Percentiles rank a stretch among this genome's conserved stretches.
These are phyloP conservation scores for Stramenopiles sp. DNA, from an alignment of 352 stramenopile species.

Conservation along the genomic window DNA sequence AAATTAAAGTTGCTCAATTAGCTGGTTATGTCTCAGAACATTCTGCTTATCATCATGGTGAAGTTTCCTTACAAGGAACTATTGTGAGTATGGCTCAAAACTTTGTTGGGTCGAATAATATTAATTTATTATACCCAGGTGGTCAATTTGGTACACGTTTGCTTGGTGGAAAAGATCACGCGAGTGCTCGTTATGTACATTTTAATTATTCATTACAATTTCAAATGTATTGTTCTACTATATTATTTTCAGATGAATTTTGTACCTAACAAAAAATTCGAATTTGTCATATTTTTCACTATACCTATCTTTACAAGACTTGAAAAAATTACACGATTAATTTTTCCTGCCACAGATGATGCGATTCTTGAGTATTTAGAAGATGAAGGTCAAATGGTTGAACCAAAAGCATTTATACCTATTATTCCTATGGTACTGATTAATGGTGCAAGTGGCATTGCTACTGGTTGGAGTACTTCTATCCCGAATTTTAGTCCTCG, in stretches of 20 bases:
- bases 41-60: constrained; percentile 90
- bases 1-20: constrained; percentile 98
- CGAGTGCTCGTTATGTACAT: constrained; percentile 55
- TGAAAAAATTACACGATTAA: constrained; percentile 29
- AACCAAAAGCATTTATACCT: constrained; percentile 46
- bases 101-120: constrained; percentile 92
- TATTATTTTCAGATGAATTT: no score
- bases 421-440: constrained; percentile 83
- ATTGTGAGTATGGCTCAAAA: constrained; percentile 93
- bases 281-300: no score
- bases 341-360: constrained; percentile 53
- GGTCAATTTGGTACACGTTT: constrained; percentile 88
- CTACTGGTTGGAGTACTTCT: constrained; percentile 64
- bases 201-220: no score
- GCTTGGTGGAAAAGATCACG: constrained; percentile 73
- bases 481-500: constrained; percentile 58
- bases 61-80: constrained; percentile 58
- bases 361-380: constrained; percentile 46
- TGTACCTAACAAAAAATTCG: no score
- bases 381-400: constrained; percentile 54
- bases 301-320: constrained; percentile 74
- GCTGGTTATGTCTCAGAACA: constrained; percentile 85
- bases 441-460: constrained; percentile 81
- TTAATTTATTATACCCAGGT: constrained; percentile 62
- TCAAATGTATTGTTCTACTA: no score